These are phyloP conservation scores for Daedaleopsis nitida DNA, from an alignment of 768 basidiomycete genomes.

Conservation along the genomic window DNA sequence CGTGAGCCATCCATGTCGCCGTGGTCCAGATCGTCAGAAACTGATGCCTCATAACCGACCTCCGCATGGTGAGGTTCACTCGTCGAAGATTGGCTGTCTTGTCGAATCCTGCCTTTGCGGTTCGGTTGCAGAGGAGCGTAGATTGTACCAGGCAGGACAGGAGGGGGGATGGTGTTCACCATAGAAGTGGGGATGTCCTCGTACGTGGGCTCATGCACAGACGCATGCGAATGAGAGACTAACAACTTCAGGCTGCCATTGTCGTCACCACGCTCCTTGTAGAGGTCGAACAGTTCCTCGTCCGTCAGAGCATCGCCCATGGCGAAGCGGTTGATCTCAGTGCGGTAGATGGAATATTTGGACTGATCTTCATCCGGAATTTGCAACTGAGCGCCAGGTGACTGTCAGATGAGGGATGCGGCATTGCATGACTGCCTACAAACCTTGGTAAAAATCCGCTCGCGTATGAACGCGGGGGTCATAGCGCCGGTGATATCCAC, in stretches of 20 bases:
- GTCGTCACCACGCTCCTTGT: constrained; percentile 70
- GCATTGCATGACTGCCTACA: constrained; percentile 21
- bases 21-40: constrained; percentile 61
- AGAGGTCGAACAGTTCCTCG: constrained; percentile 71
- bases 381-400: constrained; percentile 52
- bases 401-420: background rate
- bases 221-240: constrained; percentile 65
- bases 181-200: constrained; percentile 41
- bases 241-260: constrained; percentile 85
- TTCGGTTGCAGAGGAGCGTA: constrained; percentile 49
- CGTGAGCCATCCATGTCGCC: constrained; percentile 47
- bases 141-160: constrained; percentile 47
- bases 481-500: constrained; percentile 72
- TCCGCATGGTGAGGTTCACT: constrained; percentile 58
- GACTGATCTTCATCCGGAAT: constrained; percentile 84
- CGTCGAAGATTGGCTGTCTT: constrained; percentile 72
- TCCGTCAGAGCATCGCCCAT: constrained; percentile 73
- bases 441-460: constrained; percentile 81
- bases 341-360: constrained; percentile 80
- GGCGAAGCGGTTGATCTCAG: constrained; percentile 80
- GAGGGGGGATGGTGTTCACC: constrained; percentile 52
- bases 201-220: constrained; percentile 54
- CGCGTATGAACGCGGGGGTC: constrained; percentile 70
- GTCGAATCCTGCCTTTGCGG: constrained; percentile 58
- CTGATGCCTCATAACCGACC: constrained; percentile 69